Conservation (phyloP, 805 yeast species). For the Saturnispora ahearnii region DNA sequence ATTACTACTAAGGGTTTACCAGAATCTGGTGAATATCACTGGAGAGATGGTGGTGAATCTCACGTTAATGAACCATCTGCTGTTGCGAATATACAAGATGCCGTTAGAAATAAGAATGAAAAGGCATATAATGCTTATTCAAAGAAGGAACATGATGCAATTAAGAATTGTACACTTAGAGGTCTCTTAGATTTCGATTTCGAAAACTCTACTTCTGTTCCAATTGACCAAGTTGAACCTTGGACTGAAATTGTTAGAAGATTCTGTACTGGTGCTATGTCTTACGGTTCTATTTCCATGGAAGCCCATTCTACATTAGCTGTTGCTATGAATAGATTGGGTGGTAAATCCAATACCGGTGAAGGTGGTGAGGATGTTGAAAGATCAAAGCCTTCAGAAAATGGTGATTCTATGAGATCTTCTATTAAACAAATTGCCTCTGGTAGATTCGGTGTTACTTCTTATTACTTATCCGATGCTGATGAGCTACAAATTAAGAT, state of each 20-base stretch:
- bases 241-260: slow-evolving; percentile 98
- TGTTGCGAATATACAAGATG: slow-evolving; percentile 91
- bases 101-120: slow-evolving; percentile 95
- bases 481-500: slow-evolving; percentile 96
- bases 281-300: slow-evolving; percentile 97
- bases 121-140: slow-evolving; percentile 85
- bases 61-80: slow-evolving; percentile 94
- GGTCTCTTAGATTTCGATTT: slow-evolving; percentile 90
- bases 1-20: slow-evolving; percentile 69
- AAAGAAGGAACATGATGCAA: slow-evolving; percentile 84
- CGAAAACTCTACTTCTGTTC: slow-evolving; percentile 62
- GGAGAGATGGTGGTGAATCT: slow-evolving; percentile 98
- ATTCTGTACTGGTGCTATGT: slow-evolving; percentile 99
- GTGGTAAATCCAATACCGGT: slow-evolving; percentile 97
- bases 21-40: slow-evolving; percentile 95
- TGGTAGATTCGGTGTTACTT: slow-evolving; percentile 96
- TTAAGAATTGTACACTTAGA: slow-evolving; percentile 85
- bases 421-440: slow-evolving; percentile 97
- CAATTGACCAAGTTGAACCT: slow-evolving; percentile 97
- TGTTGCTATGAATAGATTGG: slow-evolving; percentile 95
- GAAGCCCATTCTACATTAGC: slow-evolving; percentile 97
- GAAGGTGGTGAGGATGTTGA: slow-evolving; percentile 99
- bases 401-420: slow-evolving; percentile 98
- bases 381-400: slow-evolving; percentile 65
- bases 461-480: slow-evolving; percentile 88